Conservation (phyloP, 805 yeast species). For the Priceomyces carsonii region DNA sequence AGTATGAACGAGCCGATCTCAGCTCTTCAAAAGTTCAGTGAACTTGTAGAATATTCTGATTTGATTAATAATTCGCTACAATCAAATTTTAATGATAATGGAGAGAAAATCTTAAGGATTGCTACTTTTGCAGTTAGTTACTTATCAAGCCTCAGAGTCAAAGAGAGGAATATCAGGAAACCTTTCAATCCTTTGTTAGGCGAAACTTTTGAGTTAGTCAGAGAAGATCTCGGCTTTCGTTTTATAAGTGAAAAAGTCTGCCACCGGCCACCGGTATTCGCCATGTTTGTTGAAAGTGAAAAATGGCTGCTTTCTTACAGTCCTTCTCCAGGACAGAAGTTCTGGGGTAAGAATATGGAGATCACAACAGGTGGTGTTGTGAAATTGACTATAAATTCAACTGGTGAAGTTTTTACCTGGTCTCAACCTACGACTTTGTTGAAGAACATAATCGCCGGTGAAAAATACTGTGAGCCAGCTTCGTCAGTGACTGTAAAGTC, state of each 20-base stretch:
- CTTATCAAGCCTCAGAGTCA: conserved; percentile 69
- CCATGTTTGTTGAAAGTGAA: conserved; percentile 70
- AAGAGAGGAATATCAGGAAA: conserved; percentile 76
- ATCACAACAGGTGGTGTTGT: conserved; percentile 72
- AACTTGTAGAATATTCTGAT: conserved; percentile 72
- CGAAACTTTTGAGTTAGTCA: conserved; percentile 86
- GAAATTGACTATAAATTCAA: conserved; percentile 52
- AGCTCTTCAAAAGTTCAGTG: conserved; percentile 76
- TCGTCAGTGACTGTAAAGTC: conserved; percentile 66
- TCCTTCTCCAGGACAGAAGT: conserved; percentile 79
- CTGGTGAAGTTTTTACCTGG: conserved; percentile 81
- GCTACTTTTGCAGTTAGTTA: conserved; percentile 83
- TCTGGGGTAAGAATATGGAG: conserved; percentile 94
- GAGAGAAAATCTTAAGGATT: conserved; percentile 62
- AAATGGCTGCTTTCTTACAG: conserved; percentile 69
- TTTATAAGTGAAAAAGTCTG: conserved; percentile 80
- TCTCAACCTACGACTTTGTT: conserved; percentile 77
- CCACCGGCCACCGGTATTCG: conserved; percentile 86
- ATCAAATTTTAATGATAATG: conserved; percentile 41
- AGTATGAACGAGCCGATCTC: conserved; percentile 90
- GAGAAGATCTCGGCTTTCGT: conserved; percentile 79
- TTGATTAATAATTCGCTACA: conserved; percentile 64
- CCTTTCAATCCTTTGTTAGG: conserved; percentile 95
- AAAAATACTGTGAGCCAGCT: conserved; percentile 86
- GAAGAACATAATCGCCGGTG: conserved; percentile 91